These are phyloP conservation scores for Arthrobotrys megalospora DNA, from an alignment of 2,329 filamentous ascomycete species.

Conservation along the genomic window DNA sequence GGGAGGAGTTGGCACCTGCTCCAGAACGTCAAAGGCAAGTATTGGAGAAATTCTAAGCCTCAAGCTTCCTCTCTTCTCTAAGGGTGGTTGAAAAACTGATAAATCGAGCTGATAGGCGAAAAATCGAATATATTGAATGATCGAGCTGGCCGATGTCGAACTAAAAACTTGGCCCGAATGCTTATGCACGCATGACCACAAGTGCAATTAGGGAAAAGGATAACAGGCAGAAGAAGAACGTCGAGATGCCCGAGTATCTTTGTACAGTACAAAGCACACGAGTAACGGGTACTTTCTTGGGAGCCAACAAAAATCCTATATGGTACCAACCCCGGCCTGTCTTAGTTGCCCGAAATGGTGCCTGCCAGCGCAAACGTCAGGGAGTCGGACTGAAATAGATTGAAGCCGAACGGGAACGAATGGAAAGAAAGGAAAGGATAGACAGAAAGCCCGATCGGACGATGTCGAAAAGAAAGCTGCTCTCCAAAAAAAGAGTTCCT, in stretches of 20 bases:
- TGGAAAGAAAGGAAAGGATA: conserved; percentile 34
- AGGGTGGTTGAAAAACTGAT: conserved; percentile 10
- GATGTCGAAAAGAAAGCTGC: conserved; percentile 23
- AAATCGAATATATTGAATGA: conserved; percentile 17
- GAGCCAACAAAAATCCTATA: conserved; percentile 46
- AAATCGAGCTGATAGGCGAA: conserved; percentile 28
- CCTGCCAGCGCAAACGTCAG: conserved; percentile 48
- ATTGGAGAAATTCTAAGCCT: conserved; percentile 30
- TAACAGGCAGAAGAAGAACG: conserved; percentile 30
- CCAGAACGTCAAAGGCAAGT: conserved; percentile 38
- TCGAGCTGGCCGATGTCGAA: conserved; percentile 31
- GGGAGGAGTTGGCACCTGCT: conserved; percentile 49
- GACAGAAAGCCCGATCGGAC: conserved; percentile 38
- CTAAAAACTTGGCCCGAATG: conserved; percentile 41
- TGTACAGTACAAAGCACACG: conserved; percentile 40
- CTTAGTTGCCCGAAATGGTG: conserved; percentile 23
- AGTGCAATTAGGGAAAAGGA: conserved; percentile 39
- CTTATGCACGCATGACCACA: conserved; percentile 50
- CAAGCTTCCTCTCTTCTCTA: background rate
- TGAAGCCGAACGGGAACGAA: conserved; percentile 32
- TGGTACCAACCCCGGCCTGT: conserved; percentile 40
- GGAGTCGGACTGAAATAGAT: conserved; percentile 53
- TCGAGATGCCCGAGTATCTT: conserved; percentile 39
- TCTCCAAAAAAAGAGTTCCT: conserved; percentile 32
- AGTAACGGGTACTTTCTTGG: conserved; percentile 53